A percentile compares a stretch with the other conserved stretches of the same genome.
Evolutionary conservation across 257 asterid genomes (phyloP).

Genomic region (Petrea volubilis): DNA sequence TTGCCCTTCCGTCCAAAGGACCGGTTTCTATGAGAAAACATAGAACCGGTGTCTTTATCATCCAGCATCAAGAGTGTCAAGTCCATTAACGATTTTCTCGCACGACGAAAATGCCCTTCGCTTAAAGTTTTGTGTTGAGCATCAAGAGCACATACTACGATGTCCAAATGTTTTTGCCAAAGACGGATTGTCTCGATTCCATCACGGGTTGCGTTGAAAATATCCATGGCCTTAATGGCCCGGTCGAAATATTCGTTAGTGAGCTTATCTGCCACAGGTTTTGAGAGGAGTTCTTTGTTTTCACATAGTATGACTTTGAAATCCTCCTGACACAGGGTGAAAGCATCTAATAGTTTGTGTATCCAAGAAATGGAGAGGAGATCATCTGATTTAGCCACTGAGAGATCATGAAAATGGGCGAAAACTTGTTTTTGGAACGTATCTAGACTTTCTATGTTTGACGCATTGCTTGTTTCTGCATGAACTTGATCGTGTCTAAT

Average conservation of each 20-base stretch:
- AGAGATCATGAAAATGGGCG: conserved; percentile 55
- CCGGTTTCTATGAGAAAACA: conserved; percentile 64
- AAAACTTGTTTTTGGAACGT: conserved; percentile 59
- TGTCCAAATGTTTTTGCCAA: conserved; percentile 85
- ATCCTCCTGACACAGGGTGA: conserved; percentile 63
- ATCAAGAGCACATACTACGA: conserved; percentile 63
- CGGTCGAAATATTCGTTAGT: conserved; percentile 71
- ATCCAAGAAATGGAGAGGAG: conserved; percentile 86
- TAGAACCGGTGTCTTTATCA: conserved; percentile 64
- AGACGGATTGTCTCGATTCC: conserved; percentile 73
- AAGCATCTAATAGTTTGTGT: conserved; percentile 61
- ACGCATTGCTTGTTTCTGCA: conserved; percentile 54
- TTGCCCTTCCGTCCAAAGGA: conserved; percentile 82
- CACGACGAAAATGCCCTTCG: conserved; percentile 81
- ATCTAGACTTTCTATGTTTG: conserved; percentile 43
- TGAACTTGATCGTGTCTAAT: conserved; percentile 62
- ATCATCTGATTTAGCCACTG: conserved; percentile 51
- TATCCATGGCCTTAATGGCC: conserved; percentile 83
- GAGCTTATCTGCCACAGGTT: conserved; percentile 57
- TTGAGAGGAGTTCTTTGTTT: conserved; percentile 46
- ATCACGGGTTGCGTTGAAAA: conserved; percentile 83
- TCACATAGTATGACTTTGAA: conserved; percentile 45
- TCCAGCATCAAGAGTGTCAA: conserved; percentile 80
- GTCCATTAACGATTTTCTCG: conserved; percentile 78
- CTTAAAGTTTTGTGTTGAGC: conserved; percentile 40